Evolutionary conservation across 1,139 yeast genomes (phyloP).

Genomic region (Magnusiomyces tetraspermus): DNA sequence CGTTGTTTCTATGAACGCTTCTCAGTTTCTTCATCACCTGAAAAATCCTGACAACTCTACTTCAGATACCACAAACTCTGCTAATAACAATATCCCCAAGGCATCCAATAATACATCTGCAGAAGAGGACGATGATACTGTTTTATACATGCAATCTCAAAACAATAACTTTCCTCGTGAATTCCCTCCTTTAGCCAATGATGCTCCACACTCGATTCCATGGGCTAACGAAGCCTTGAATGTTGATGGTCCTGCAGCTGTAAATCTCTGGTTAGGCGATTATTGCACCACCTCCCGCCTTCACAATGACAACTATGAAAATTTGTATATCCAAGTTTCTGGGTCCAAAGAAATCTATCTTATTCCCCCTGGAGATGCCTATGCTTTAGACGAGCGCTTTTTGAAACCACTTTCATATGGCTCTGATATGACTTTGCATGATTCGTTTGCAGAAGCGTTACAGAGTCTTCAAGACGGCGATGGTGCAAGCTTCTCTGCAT

Average conservation of each 20-base stretch:
- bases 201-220: slow-evolving; percentile 19
- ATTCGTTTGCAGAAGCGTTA: background rate
- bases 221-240: slow-evolving; percentile 27
- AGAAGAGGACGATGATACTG: slow-evolving; percentile 12
- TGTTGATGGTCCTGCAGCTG: slow-evolving; percentile 28
- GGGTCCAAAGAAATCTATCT: slow-evolving; percentile 32
- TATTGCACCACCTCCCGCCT: slow-evolving; percentile 31
- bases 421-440: slow-evolving; percentile 3
- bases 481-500: background rate
- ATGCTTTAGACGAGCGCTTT: slow-evolving; percentile 25
- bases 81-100: background rate
- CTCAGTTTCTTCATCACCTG: slow-evolving; percentile 20
- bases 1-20: slow-evolving; percentile 21
- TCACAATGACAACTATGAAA: slow-evolving; percentile 35
- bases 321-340: slow-evolving; percentile 30
- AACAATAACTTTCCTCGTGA: slow-evolving; percentile 29
- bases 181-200: slow-evolving; percentile 21
- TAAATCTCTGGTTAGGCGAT: slow-evolving; percentile 36
- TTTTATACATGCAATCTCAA: slow-evolving; percentile 34
- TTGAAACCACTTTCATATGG: slow-evolving; percentile 8
- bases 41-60: slow-evolving; percentile 10
- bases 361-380: slow-evolving; percentile 31
- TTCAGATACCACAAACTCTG: background rate
- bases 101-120: too few species aligned
- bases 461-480: background rate